Evolutionary conservation across 2,329 filamentous ascomycete genomes (phyloP).

Genomic region (Paracorniculantispora psalliotae): DNA sequence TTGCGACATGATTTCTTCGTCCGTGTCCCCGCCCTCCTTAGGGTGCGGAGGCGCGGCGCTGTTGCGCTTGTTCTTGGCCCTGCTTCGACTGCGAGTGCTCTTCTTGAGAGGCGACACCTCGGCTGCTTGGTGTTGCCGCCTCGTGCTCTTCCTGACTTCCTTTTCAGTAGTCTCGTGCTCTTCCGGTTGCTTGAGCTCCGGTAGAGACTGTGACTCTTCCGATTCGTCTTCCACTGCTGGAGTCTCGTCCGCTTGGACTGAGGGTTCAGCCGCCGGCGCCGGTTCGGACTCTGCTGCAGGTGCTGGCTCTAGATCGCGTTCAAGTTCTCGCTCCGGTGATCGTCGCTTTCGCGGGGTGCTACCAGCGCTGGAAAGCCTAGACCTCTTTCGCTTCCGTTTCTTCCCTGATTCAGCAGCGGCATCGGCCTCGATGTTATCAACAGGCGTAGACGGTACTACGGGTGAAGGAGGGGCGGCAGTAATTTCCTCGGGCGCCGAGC

Average conservation of each 20-base stretch:
- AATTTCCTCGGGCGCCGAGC: not conserved
- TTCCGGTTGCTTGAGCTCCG: not conserved
- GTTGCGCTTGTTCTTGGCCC: not conserved
- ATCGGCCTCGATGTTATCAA: not conserved
- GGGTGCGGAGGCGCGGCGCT: not conserved
- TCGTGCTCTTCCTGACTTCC: not conserved
- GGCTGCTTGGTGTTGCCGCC: not conserved
- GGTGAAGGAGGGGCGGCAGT: not conserved
- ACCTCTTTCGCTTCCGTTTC: constrained; percentile 10
- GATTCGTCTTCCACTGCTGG: not conserved
- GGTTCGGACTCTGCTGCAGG: not conserved
- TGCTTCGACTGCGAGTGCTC: constrained; percentile 6
- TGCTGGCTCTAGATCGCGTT: not conserved
- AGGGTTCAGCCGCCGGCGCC: not conserved
- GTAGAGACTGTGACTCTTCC: constrained; percentile 7
- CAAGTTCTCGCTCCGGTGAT: not conserved
- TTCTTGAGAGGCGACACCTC: not conserved
- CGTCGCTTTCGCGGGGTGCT: constrained; percentile 7
- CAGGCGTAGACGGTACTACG: not conserved
- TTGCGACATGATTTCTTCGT: constrained; percentile 39
- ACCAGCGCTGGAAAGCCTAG: not conserved
- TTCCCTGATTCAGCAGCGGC: not conserved
- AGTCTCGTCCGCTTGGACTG: not conserved
- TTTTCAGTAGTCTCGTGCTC: not conserved
- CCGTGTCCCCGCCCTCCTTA: constrained; percentile 30